Evolutionary conservation across 176 grass and related monocot species (phyloP).

Genomic region (Rhynchospora tenuis): DNA sequence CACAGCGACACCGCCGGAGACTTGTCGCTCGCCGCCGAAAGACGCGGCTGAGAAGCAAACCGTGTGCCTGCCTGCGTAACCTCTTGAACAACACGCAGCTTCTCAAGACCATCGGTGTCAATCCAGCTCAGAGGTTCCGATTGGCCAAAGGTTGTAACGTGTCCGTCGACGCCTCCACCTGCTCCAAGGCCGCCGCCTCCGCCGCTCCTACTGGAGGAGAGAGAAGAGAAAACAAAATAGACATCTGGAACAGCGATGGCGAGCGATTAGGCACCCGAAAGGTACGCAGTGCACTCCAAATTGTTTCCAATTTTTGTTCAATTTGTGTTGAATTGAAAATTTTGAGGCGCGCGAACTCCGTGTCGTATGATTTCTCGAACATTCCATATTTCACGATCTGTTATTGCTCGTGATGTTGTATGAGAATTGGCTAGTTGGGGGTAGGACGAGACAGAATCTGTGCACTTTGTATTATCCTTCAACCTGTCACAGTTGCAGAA

Average conservation of each 20-base stretch:
- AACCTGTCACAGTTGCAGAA: too few species aligned
- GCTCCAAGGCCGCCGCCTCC: constrained; percentile 25
- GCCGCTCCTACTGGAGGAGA: background rate
- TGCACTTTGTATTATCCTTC: too few species aligned
- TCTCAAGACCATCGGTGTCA: constrained; percentile 41
- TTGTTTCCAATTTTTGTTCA: background rate
- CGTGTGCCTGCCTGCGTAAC: constrained; percentile 49
- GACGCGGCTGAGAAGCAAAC: constrained; percentile 56
- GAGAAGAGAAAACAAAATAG: background rate
- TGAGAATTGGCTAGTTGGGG: background rate
- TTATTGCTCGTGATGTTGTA: background rate
- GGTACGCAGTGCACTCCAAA: background rate
- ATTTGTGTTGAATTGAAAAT: background rate
- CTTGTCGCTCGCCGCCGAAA: constrained; percentile 53
- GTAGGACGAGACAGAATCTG: background rate
- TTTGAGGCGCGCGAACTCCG: background rate
- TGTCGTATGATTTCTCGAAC: background rate
- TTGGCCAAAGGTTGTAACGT: constrained; percentile 59
- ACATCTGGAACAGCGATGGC: constrained; percentile 4
- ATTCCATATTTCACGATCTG: background rate
- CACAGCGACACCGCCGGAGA: constrained; percentile 30
- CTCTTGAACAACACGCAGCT: constrained; percentile 51
- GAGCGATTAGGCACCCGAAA: background rate
- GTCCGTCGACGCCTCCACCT: constrained; percentile 36
- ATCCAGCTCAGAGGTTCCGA: constrained; percentile 33